Conservation (phyloP, 2,329 filamentous ascomycete species). For the Tympanopsis confertula region DNA sequence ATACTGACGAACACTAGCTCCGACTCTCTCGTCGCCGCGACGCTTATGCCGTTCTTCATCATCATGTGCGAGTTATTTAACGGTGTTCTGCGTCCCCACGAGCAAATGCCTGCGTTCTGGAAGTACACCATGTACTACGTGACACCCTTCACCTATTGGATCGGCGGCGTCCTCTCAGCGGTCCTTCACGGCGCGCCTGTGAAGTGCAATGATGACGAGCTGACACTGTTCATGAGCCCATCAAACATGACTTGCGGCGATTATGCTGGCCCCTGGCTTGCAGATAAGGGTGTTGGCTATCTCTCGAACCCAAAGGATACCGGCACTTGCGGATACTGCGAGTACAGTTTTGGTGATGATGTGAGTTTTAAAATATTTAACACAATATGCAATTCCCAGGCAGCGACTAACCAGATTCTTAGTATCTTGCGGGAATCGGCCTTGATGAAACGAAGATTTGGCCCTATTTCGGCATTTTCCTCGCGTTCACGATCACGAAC, state of each 20-base stretch:
- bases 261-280: neutral
- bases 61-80: slow-evolving; percentile 69
- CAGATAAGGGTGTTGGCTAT: neutral
- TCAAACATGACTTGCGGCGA: neutral
- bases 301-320: slow-evolving; percentile 4
- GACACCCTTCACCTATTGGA: slow-evolving; percentile 62
- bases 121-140: slow-evolving; percentile 60
- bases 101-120: slow-evolving; percentile 57
- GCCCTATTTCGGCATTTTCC: slow-evolving; percentile 20
- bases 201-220: slow-evolving; percentile 27
- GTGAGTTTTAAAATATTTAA: slow-evolving; percentile 8
- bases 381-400: neutral
- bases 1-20: neutral
- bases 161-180: slow-evolving; percentile 56
- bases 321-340: neutral
- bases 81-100: slow-evolving; percentile 62
- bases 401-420: slow-evolving; percentile 2
- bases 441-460: slow-evolving; percentile 17
- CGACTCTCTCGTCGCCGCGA: neutral
- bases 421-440: slow-evolving; percentile 17
- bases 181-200: slow-evolving; percentile 41
- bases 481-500: slow-evolving; percentile 17
- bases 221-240: slow-evolving; percentile 13
- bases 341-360: slow-evolving; percentile 14
- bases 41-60: slow-evolving; percentile 66